Conservation (phyloP, 192 early-diverging fungal species). For the Backusella macrospora region DNA sequence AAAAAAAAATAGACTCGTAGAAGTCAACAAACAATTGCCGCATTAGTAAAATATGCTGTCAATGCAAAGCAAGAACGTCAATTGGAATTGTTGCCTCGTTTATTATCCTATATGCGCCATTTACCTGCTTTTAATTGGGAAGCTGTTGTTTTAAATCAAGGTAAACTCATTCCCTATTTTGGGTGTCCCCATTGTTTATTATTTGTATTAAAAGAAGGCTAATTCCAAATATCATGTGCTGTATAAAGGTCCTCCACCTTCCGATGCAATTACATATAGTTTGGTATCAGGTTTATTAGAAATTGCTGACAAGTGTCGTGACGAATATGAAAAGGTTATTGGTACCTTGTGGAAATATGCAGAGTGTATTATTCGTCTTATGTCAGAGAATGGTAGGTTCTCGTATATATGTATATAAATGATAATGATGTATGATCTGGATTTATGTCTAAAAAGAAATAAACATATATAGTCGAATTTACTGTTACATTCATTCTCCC, state of each 20-base stretch:
- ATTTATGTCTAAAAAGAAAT: not conserved
- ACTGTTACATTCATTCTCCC: conserved; percentile 60
- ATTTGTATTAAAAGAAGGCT: conserved; percentile 15
- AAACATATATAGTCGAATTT: conserved; percentile 37
- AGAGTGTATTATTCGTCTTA: conserved; percentile 31
- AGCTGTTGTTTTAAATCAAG: conserved; percentile 30
- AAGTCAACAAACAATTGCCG: conserved; percentile 37
- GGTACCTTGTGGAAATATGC: conserved; percentile 52
- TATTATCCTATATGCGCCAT: conserved; percentile 36
- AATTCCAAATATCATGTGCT: not conserved
- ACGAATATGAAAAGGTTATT: conserved; percentile 42
- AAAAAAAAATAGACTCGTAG: conserved; percentile 32
- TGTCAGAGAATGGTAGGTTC: not conserved
- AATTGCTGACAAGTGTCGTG: conserved; percentile 43
- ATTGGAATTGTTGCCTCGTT: conserved; percentile 26
- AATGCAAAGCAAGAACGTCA: conserved; percentile 33
- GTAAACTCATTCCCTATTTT: conserved; percentile 20
- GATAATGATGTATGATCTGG: not conserved
- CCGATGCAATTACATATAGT: conserved; percentile 48
- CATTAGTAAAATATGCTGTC: conserved; percentile 35
- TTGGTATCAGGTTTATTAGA: conserved; percentile 48
- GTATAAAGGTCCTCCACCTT: conserved; percentile 31
- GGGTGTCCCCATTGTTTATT: conserved; percentile 1
- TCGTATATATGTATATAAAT: not conserved
- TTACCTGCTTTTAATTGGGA: conserved; percentile 38